Conservation (phyloP, 2,329 filamentous ascomycete species). For the Dothideomycetes sp. region DNA sequence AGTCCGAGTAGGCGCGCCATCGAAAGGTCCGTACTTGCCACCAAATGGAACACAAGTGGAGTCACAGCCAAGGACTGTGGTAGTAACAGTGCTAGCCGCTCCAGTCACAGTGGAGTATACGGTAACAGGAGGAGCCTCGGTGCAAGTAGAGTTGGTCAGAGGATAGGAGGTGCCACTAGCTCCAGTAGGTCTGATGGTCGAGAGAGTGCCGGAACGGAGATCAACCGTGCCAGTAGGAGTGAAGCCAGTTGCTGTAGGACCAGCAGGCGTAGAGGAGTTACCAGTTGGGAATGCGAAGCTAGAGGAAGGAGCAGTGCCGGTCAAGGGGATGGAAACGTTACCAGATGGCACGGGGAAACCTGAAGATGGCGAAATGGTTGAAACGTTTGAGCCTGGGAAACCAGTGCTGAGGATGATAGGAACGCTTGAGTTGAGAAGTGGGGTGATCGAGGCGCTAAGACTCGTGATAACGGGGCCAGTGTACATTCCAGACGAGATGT, state of each 20-base stretch:
- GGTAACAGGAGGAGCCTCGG: background rate
- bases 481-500: background rate
- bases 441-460: background rate
- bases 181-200: background rate
- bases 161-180: background rate
- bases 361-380: background rate
- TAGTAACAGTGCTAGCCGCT: constrained; percentile 10
- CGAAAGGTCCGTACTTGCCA: constrained; percentile 1
- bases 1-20: background rate
- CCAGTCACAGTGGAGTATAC: constrained; percentile 4
- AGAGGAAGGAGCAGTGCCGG: constrained; percentile 1
- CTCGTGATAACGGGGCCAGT: background rate
- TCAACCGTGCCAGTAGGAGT: background rate
- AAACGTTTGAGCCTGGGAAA: background rate
- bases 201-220: constrained; percentile 5
- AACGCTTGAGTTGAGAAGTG: background rate
- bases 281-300: background rate
- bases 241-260: background rate
- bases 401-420: constrained; percentile 1
- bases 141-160: constrained; percentile 3
- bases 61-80: constrained; percentile 15
- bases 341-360: constrained; percentile 1
- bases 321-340: constrained; percentile 1
- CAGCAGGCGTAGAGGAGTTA: background rate
- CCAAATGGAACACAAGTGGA: constrained; percentile 13